Evolutionary conservation across 148 eudicot genomes (phyloP).

Genomic region (Rhododendron molle): DNA sequence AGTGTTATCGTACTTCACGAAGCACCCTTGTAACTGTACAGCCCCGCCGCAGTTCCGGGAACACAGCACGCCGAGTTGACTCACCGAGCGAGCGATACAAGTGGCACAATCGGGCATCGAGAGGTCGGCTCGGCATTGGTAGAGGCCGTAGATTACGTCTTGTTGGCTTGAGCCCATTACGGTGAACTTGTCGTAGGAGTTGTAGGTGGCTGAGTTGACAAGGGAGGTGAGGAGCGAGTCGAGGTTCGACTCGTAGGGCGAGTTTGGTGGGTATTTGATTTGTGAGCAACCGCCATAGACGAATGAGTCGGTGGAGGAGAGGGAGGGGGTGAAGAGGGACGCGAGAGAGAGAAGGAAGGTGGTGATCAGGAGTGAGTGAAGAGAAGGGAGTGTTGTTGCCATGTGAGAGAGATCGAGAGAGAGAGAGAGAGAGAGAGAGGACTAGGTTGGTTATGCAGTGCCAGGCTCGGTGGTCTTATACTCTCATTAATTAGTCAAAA

Average conservation of each 20-base stretch:
- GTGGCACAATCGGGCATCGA: slow-evolving; percentile 51
- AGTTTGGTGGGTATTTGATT: slow-evolving; percentile 30
- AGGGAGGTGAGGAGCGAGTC: slow-evolving; percentile 50
- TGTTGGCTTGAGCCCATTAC: slow-evolving; percentile 26
- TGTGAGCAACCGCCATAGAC: slow-evolving; percentile 55
- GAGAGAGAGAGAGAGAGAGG: not conserved
- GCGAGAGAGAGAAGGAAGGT: slow-evolving; percentile 17
- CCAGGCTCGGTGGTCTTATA: not conserved
- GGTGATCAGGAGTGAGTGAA: not conserved
- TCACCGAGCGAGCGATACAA: slow-evolving; percentile 35
- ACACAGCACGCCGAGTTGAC: slow-evolving; percentile 30
- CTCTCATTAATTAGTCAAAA: not conserved
- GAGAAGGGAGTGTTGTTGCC: not conserved
- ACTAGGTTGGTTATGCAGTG: not conserved
- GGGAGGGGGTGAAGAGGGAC: slow-evolving; percentile 1
- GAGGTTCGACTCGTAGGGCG: slow-evolving; percentile 45
- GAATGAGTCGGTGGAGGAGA: slow-evolving; percentile 26
- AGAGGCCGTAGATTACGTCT: slow-evolving; percentile 49
- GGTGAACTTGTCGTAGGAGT: slow-evolving; percentile 45
- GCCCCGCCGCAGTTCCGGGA: slow-evolving; percentile 36
- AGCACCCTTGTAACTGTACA: slow-evolving; percentile 49
- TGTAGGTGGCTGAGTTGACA: slow-evolving; percentile 55
- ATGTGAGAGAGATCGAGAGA: too few relatives aligned
- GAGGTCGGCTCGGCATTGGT: slow-evolving; percentile 61
- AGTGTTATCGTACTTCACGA: slow-evolving; percentile 42